phyloP scores from a whole-genome alignment of 192 early-diverging fungal species.

The Coemansia sp. region DNA sequence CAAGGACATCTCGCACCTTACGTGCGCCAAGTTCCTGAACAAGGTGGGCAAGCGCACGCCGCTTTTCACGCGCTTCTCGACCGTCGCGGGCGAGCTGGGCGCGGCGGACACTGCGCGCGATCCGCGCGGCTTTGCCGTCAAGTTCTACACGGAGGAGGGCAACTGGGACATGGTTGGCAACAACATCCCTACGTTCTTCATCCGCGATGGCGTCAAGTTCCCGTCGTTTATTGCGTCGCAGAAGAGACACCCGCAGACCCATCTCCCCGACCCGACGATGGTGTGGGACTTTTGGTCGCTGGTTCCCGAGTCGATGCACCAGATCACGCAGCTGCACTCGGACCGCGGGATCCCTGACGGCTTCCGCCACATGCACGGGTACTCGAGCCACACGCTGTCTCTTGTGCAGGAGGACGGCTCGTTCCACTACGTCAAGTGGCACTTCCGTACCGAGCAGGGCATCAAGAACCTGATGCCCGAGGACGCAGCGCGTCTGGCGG shows the following conservation, averaged over 20 bases:
- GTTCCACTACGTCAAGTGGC: constrained; percentile 80
- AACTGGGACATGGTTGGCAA: constrained; percentile 88
- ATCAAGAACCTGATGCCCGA: constrained; percentile 67
- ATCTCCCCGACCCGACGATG: constrained; percentile 65
- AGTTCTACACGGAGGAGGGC: constrained; percentile 87
- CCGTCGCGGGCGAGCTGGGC: constrained; percentile 74
- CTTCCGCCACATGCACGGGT: constrained; percentile 84
- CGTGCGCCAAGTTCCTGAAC: constrained; percentile 72
- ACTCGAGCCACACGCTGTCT: constrained; percentile 74
- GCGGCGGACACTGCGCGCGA: constrained; percentile 76
- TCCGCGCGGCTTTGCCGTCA: constrained; percentile 78
- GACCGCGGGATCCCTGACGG: constrained; percentile 80
- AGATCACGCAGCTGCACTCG: constrained; percentile 77
- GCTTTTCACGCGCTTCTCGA: constrained; percentile 77
- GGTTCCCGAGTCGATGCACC: constrained; percentile 75
- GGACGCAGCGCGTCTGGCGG: constrained; percentile 59
- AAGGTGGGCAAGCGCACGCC: constrained; percentile 76
- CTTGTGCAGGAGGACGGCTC: constrained; percentile 68
- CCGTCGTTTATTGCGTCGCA: constrained; percentile 84
- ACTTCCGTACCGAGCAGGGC: constrained; percentile 69
- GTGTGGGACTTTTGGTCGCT: constrained; percentile 82
- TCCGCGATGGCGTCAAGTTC: constrained; percentile 77
- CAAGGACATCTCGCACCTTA: constrained; percentile 64
- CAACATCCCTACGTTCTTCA: constrained; percentile 83
- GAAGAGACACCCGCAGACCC: constrained; percentile 78